These are phyloP conservation scores for Nakaseomyces delphensis DNA, from an alignment of 1,139 yeast genomes.

Conservation along the genomic window DNA sequence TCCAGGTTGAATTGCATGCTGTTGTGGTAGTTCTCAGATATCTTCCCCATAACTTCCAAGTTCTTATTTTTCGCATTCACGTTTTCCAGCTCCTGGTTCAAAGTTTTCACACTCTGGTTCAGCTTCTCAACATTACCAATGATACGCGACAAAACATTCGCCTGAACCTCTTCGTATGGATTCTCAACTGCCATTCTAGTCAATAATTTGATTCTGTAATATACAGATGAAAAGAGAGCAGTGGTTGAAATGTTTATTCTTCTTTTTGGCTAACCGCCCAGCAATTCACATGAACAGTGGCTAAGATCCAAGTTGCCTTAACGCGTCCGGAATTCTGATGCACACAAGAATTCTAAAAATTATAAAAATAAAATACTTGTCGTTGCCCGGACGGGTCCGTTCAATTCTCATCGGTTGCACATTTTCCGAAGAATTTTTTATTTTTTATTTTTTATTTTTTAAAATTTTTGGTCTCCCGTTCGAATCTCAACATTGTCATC, in stretches of 20 bases:
- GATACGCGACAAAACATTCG: slow-evolving; percentile 66
- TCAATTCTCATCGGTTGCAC: neutral
- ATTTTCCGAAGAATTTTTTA: no score
- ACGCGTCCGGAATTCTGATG: no score
- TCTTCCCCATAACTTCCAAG: slow-evolving; percentile 62
- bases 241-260: no score
- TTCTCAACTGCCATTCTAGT: slow-evolving; percentile 54
- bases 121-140: slow-evolving; percentile 68
- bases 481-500: neutral
- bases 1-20: slow-evolving; percentile 66
- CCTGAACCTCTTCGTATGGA: slow-evolving; percentile 83
- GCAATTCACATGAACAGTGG: neutral
- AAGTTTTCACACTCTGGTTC: slow-evolving; percentile 58
- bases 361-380: no score
- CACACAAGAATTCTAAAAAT: no score
- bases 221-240: no score
- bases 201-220: no score
- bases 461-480: neutral
- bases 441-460: neutral
- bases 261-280: no score
- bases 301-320: no score
- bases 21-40: slow-evolving; percentile 74
- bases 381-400: neutral
- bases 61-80: slow-evolving; percentile 59
- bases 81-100: slow-evolving; percentile 38